Conservation (phyloP, 306 rosid genomes). For the Gillenia trifoliata region DNA sequence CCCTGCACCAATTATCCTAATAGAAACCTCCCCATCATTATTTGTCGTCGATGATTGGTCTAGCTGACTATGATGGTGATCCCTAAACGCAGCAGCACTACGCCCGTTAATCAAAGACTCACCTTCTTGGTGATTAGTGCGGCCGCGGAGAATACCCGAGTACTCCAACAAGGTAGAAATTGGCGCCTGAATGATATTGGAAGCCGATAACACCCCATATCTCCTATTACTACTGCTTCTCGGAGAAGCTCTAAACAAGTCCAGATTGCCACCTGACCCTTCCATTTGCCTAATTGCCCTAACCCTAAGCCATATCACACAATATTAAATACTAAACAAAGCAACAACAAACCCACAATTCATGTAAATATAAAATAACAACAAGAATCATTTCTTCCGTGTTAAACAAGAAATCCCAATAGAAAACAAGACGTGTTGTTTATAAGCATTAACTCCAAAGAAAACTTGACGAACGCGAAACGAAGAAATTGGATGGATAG, state of each 20-base stretch:
- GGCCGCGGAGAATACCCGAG: conserved; percentile 58
- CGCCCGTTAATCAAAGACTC: conserved; percentile 38
- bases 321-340: background rate
- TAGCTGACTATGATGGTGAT: conserved; percentile 29
- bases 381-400: background rate
- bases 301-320: conserved; percentile 47
- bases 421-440: background rate
- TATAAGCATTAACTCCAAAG: background rate
- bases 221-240: conserved; percentile 39
- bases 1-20: conserved; percentile 69
- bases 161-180: conserved; percentile 71
- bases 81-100: conserved; percentile 26
- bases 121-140: conserved; percentile 45
- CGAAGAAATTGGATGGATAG: background rate
- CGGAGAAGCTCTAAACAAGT: conserved; percentile 42
- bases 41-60: conserved; percentile 25
- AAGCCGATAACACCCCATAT: conserved; percentile 51
- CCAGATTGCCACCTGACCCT: conserved; percentile 44
- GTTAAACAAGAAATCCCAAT: conserved; percentile 6
- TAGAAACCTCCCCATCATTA: conserved; percentile 78
- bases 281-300: conserved; percentile 60
- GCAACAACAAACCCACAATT: background rate
- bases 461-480: background rate
- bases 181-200: conserved; percentile 71
- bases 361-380: background rate